A percentile compares a stretch with the other conserved stretches of the same genome.
Conservation (phyloP, 2,329 filamentous ascomycete species). For the Proliferodiscus dingleyae region DNA sequence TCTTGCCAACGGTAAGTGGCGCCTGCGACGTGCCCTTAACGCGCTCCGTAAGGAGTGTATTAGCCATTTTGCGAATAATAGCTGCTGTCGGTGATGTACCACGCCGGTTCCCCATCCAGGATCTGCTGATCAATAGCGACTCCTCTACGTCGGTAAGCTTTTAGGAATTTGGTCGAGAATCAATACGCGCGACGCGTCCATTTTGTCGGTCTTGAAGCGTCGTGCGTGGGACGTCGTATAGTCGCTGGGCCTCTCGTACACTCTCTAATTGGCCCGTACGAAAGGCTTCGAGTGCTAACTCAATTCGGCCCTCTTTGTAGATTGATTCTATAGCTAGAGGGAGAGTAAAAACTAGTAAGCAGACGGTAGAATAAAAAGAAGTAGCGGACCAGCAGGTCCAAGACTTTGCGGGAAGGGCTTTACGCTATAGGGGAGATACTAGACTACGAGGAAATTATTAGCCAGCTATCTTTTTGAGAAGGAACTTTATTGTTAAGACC, state of each 20-base stretch:
- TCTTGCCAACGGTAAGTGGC: conserved; percentile 7
- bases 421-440: no score
- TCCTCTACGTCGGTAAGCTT: conserved; percentile 15
- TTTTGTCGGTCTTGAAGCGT: conserved; percentile 12
- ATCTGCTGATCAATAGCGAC: conserved; percentile 17
- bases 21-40: no score
- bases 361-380: no score
- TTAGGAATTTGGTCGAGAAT: conserved; percentile 6
- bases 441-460: no score
- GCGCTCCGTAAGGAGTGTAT: no score
- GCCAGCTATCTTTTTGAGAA: no score
- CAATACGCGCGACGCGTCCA: conserved; percentile 3
- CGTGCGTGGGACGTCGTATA: conserved; percentile 14
- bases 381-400: no score
- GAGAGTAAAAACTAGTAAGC: no score
- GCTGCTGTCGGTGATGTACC: conserved; percentile 20
- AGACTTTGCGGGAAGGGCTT: no score
- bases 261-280: conserved; percentile 11
- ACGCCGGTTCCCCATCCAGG: conserved; percentile 16
- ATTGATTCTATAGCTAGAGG: conserved; percentile 20
- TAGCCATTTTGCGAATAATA: conserved; percentile 10
- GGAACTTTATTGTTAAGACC: no score
- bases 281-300: no score
- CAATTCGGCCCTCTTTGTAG: no score
- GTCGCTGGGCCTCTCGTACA: conserved; percentile 6